Evolutionary conservation across 1,284 basidiomycete species (phyloP), one percentile per base, ranked within the genome.

Genomic region (Papiliotrema flavescens): DNA sequence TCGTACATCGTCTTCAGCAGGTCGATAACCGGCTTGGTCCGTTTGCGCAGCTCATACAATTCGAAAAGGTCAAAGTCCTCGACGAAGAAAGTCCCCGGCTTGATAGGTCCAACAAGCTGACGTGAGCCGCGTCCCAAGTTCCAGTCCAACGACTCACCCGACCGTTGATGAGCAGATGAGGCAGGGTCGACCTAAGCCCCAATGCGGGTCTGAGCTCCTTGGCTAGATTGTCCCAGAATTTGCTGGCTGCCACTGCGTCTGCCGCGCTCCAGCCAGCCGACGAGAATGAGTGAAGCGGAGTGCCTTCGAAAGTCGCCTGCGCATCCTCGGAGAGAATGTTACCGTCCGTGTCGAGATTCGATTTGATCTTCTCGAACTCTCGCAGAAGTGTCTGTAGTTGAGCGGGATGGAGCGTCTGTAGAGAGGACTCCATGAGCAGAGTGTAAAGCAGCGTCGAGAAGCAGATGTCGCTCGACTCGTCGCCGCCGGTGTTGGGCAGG

Each of bases 121-220:
- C 22, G 32, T 40, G 6, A 37, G 34, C 34, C 34, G 51, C 22
- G 54, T 26, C 20, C 24, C 40, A 40, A 19, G 2, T 36, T 17
- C 7, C 8, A 13, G 6, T 1, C 17, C 7, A 17, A n/a, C 0
- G 32, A 55, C 77, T 68, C 67, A 92, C 90, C 34, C 92, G 80
- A 37, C 92, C 92, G 63, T 95, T 95, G 48, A 89, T 78, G 37
- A 93, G 63, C 20, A 96, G 55, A 1, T 81, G 86, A 17, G 80
- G 79, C 53, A 85, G 74, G 0, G 85, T 85, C 1, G 82, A 80
- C 13, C 73, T 62, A 36, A 93, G 63, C 1, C 81, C 81, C 1
- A 92, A 64, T 43, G 55, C 56, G 7, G 62, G 41, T 1, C 59
- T 64, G 24, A 74, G 60, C 2, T 40, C 42, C 17, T 40, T 46